These are phyloP conservation scores for Cadophora gregata DNA, from an alignment of 2,329 filamentous ascomycete species.

Conservation along the genomic window DNA sequence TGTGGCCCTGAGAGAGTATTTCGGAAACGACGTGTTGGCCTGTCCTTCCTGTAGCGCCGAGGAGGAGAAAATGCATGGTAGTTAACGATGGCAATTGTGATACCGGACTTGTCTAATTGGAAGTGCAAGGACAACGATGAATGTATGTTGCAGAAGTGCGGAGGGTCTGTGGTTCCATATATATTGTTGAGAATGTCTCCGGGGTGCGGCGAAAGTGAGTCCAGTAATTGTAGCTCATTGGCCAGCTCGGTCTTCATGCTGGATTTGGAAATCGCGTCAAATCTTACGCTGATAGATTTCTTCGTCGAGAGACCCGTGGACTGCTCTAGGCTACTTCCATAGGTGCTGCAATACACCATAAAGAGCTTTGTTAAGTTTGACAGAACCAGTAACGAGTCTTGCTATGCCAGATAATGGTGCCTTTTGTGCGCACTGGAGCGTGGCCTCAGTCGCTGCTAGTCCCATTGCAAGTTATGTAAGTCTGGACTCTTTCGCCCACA, in stretches of 20 bases:
- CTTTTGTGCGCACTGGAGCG: constrained; percentile 25
- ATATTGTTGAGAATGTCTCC: not conserved
- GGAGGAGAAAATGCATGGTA: constrained; percentile 49
- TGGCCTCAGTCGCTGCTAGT: constrained; percentile 30
- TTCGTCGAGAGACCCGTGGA: too few species aligned
- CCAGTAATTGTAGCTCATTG: constrained; percentile 27
- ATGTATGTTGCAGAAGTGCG: not conserved
- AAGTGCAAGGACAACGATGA: not conserved
- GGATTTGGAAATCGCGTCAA: constrained; percentile 36
- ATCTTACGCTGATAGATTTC: constrained; percentile 33
- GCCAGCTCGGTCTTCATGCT: constrained; percentile 40
- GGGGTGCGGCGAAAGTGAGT: not conserved
- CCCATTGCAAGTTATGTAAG: constrained; percentile 41
- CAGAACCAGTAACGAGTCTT: not conserved
- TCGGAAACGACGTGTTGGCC: constrained; percentile 51
- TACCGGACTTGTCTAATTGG: constrained; percentile 32
- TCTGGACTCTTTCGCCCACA: constrained; percentile 44
- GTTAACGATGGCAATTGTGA: constrained; percentile 30
- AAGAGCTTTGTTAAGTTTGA: not conserved
- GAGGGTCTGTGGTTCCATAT: not conserved
- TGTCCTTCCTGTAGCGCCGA: constrained; percentile 52
- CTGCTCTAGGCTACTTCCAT: too few species aligned
- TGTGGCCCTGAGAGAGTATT: constrained; percentile 48
- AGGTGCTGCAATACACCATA: too few species aligned
- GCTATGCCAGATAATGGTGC: not conserved